These are phyloP conservation scores for Aristolochia californica DNA, from an alignment of 164 flowering plant genomes.

Conservation along the genomic window DNA sequence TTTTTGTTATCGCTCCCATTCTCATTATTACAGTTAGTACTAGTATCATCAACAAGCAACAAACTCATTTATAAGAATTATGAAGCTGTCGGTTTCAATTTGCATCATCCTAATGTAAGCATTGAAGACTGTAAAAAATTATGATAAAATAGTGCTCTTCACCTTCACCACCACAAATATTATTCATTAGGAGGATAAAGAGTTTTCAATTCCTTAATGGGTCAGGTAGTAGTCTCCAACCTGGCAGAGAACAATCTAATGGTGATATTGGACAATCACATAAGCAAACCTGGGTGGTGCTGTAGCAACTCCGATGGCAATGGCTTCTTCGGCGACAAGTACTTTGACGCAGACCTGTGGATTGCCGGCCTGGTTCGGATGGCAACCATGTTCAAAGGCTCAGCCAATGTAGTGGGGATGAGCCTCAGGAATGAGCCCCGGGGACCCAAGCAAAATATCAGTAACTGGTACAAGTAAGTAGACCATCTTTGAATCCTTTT, in stretches of 20 bases:
- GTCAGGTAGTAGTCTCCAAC: constrained; percentile 61
- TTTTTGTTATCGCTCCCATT: no score
- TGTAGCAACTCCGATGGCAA: constrained; percentile 65
- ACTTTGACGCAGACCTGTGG: constrained; percentile 65
- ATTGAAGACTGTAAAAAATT: no score
- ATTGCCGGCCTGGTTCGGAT: constrained; percentile 47
- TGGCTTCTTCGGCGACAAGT: constrained; percentile 78
- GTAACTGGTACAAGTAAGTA: constrained; percentile 64
- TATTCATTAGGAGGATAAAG: no score
- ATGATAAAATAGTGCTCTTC: no score
- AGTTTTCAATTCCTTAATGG: no score
- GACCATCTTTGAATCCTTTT: no score
- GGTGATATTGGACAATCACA: constrained; percentile 82
- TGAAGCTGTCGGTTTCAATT: no score
- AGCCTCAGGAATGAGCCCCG: constrained; percentile 89
- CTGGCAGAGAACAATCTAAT: constrained; percentile 52
- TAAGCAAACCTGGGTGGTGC: constrained; percentile 87
- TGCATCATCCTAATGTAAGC: no score
- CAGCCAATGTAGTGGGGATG: constrained; percentile 61
- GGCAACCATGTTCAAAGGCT: constrained; percentile 52
- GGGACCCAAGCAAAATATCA: constrained; percentile 53
- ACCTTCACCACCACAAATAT: no score
- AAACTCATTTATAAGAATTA: no score
- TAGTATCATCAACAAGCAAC: no score
- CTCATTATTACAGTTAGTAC: no score